phyloP scores from a whole-genome alignment of 164 flowering plant species.

The Akebia trifoliata region DNA sequence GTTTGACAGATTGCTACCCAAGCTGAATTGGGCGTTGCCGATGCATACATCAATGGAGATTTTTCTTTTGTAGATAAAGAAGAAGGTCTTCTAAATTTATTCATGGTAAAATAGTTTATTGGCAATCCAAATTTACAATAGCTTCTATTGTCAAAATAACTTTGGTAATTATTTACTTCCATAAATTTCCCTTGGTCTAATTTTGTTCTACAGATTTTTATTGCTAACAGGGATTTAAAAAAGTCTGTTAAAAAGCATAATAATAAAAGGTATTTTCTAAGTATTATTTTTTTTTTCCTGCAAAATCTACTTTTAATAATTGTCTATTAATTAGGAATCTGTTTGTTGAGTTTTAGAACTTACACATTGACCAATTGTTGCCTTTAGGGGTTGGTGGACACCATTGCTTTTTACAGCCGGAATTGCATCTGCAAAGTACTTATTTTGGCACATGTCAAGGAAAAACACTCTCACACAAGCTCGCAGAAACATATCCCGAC shows the following conservation, averaged over 20 bases:
- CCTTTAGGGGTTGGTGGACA: slow-evolving; percentile 94
- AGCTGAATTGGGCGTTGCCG: slow-evolving; percentile 93
- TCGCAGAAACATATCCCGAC: slow-evolving; percentile 86
- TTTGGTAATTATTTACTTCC: neutral
- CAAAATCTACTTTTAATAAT: neutral
- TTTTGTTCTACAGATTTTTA: slow-evolving; percentile 53
- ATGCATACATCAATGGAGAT: too few relatives aligned
- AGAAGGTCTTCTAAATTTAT: slow-evolving; percentile 68
- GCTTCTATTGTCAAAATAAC: neutral
- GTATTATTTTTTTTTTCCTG: neutral
- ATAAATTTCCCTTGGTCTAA: slow-evolving; percentile 2
- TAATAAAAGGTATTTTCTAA: slow-evolving; percentile 49
- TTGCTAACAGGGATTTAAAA: slow-evolving; percentile 66
- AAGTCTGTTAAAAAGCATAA: slow-evolving; percentile 29
- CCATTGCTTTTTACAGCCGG: slow-evolving; percentile 74
- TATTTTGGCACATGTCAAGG: slow-evolving; percentile 61
- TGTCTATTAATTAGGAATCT: too few relatives aligned
- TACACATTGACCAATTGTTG: neutral
- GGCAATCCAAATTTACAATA: neutral
- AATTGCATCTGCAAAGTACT: slow-evolving; percentile 76
- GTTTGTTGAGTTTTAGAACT: too few relatives aligned
- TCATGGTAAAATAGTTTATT: slow-evolving; percentile 41
- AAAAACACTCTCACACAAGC: slow-evolving; percentile 86
- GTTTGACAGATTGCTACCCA: slow-evolving; percentile 58
- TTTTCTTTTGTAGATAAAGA: slow-evolving; percentile 65